phyloP scores from a whole-genome alignment of 805 yeast genomes.

The Wickerhamiella bombiphila region DNA sequence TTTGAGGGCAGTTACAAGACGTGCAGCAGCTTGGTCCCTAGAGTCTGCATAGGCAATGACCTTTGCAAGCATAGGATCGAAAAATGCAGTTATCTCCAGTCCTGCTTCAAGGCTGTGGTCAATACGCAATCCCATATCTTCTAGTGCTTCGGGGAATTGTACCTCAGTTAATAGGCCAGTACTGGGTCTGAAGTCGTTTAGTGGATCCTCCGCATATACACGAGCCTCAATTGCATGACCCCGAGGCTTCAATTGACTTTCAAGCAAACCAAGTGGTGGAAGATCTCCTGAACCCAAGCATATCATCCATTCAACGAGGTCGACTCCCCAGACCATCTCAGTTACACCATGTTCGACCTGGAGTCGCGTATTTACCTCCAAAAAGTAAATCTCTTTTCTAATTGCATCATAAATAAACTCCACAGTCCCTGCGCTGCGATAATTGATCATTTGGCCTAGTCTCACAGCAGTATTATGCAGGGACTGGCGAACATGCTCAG shows the following conservation, averaged over 20 bases:
- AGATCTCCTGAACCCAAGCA: constrained; percentile 47
- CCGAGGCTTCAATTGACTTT: constrained; percentile 22
- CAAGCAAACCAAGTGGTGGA: neutral
- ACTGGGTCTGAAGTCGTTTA: constrained; percentile 82
- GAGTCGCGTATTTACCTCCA: constrained; percentile 90
- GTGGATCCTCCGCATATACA: constrained; percentile 90
- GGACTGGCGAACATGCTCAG: constrained; percentile 52
- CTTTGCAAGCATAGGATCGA: constrained; percentile 90
- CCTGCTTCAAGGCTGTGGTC: constrained; percentile 90
- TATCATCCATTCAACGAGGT: constrained; percentile 91
- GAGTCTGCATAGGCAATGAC: constrained; percentile 86
- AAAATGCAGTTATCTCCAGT: constrained; percentile 72
- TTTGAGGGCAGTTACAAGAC: constrained; percentile 62
- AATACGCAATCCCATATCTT: constrained; percentile 57
- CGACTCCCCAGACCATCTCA: constrained; percentile 83
- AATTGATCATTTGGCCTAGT: constrained; percentile 61
- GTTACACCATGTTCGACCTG: constrained; percentile 96
- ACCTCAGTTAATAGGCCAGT: constrained; percentile 86
- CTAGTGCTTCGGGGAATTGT: constrained; percentile 39
- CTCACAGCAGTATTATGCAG: constrained; percentile 76
- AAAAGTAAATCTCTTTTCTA: constrained; percentile 77
- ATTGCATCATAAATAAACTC: constrained; percentile 79
- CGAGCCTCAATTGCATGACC: constrained; percentile 96
- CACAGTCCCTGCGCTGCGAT: constrained; percentile 92
- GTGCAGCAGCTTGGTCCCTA: constrained; percentile 64